Percentiles rank a stretch among this genome's conserved stretches.
These are phyloP conservation scores for Misopates orontium DNA, from an alignment of 257 asterid genomes.

Conservation along the genomic window DNA sequence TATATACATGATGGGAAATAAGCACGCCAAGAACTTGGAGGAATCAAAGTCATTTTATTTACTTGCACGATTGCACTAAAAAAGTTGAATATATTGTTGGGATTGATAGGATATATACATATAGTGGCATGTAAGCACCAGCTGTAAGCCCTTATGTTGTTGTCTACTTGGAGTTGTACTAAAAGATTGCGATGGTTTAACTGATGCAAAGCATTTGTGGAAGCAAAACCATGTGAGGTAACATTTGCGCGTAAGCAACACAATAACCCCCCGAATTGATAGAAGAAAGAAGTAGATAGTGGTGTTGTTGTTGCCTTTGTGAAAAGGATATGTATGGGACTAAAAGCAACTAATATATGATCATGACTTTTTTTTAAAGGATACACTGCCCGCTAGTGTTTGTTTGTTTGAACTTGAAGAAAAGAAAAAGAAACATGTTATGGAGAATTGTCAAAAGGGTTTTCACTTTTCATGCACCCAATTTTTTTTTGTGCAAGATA, in stretches of 20 bases:
- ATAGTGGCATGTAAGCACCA: conserved; percentile 6
- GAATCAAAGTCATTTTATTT: conserved; percentile 16
- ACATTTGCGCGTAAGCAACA: not conserved
- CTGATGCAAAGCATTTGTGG: conserved; percentile 4
- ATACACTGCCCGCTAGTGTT: not conserved
- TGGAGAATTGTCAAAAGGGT: conserved; percentile 26
- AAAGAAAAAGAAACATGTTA: conserved; percentile 20
- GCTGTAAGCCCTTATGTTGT: conserved; percentile 11
- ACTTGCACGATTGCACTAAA: conserved; percentile 20
- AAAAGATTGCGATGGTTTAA: conserved; percentile 34
- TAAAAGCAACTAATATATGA: conserved; percentile 21
- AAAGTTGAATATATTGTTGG: conserved; percentile 2
- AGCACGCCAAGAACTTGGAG: conserved; percentile 2
- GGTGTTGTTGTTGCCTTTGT: conserved; percentile 17
- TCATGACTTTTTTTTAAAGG: conserved; percentile 23
- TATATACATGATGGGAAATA: not conserved
- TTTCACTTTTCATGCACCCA: conserved; percentile 22
- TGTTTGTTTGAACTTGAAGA: conserved; percentile 22
- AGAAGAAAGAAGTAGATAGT: not conserved
- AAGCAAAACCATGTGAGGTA: conserved; percentile 15
- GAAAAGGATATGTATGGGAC: conserved; percentile 7
- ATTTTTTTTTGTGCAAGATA: conserved; percentile 22
- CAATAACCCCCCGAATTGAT: not conserved
- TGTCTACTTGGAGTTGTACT: conserved; percentile 24
- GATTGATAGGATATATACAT: conserved; percentile 6